phyloP scores from a whole-genome alignment of 371 early-diverging fungal genomes.

The Mucor piriformis region DNA sequence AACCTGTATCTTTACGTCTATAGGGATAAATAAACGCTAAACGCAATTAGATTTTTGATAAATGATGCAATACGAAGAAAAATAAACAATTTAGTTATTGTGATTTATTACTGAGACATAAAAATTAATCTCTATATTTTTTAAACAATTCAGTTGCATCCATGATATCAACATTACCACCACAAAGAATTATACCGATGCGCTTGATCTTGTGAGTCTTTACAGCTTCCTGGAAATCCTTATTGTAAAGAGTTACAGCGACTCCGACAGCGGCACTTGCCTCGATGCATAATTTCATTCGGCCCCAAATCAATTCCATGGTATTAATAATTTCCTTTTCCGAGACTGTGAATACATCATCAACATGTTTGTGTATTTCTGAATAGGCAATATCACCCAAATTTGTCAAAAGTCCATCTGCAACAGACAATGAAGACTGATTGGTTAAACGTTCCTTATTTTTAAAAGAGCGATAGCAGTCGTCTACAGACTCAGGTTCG shows the following conservation, averaged over 20 bases:
- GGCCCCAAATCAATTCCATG: constrained; percentile 53
- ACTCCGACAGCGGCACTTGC: constrained; percentile 58
- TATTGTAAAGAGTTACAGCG: constrained; percentile 49
- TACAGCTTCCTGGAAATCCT: constrained; percentile 31
- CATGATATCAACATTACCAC: constrained; percentile 48
- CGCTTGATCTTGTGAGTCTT: constrained; percentile 20
- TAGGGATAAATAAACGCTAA: too few species aligned
- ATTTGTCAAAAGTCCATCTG: constrained; percentile 45
- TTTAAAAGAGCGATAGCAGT: constrained; percentile 37
- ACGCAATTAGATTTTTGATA: too few species aligned
- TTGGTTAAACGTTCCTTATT: constrained; percentile 20
- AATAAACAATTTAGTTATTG: too few species aligned
- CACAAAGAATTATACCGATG: constrained; percentile 48
- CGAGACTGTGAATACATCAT: constrained; percentile 56
- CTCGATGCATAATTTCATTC: constrained; percentile 59
- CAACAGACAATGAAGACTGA: constrained; percentile 30
- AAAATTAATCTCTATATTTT: background rate
- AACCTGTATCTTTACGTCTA: too few species aligned
- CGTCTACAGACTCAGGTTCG: constrained; percentile 52
- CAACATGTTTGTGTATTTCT: constrained; percentile 45
- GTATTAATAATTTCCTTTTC: constrained; percentile 56
- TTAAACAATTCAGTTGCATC: constrained; percentile 27
- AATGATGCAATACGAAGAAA: too few species aligned
- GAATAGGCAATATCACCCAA: constrained; percentile 52
- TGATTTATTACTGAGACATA: too few species aligned